phyloP scores from a whole-genome alignment of 257 asterid genomes.

The Linaria vulgaris region DNA sequence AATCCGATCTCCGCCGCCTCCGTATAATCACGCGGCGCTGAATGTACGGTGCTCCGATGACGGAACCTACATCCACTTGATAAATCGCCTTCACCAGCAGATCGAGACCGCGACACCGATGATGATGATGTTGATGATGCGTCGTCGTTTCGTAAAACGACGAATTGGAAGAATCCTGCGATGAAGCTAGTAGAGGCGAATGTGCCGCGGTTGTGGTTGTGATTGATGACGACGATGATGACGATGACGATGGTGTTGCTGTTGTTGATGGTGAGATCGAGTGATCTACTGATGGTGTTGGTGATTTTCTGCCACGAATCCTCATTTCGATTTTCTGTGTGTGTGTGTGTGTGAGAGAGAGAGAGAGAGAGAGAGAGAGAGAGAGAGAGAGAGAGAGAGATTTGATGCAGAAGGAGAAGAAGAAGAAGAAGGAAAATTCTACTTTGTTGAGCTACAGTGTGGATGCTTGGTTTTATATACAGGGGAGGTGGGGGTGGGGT shows the following conservation, averaged over 20 bases:
- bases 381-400: not conserved
- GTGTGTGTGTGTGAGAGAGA: constrained; percentile 8
- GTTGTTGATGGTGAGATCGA: constrained; percentile 21
- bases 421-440: no score
- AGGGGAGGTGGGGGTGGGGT: no score
- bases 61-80: constrained; percentile 69
- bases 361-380: constrained; percentile 21
- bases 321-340: constrained; percentile 22
- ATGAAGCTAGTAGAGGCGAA: constrained; percentile 42
- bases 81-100: constrained; percentile 86
- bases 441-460: no score
- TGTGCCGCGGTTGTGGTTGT: constrained; percentile 33
- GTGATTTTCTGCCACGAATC: constrained; percentile 34
- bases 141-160: constrained; percentile 15
- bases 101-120: constrained; percentile 81
- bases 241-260: constrained; percentile 36
- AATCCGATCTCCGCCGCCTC: constrained; percentile 44
- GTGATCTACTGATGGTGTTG: constrained; percentile 11
- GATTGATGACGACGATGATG: constrained; percentile 49
- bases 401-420: no score
- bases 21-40: constrained; percentile 66
- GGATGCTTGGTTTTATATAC: no score
- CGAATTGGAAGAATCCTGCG: constrained; percentile 53
- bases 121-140: constrained; percentile 18
- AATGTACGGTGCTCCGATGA: constrained; percentile 79